Conservation (phyloP, 2,329 filamentous ascomycete genomes). For the Cadophora malorum region DNA sequence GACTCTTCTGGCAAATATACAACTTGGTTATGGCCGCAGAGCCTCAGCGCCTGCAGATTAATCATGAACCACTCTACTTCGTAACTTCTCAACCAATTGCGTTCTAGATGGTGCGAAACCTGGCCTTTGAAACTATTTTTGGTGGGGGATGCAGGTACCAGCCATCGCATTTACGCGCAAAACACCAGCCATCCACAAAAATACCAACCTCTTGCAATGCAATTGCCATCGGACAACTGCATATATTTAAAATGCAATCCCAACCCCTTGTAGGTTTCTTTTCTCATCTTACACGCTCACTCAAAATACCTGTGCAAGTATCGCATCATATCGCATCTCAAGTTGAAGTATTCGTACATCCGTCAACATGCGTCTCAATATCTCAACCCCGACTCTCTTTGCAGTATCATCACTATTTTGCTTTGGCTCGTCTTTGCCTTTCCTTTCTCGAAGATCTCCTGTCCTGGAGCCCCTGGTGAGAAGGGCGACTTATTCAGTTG, state of each 20-base stretch:
- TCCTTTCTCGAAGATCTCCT: constrained; percentile 30
- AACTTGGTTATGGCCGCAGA: background rate
- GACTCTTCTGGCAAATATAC: background rate
- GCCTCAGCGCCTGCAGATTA: background rate
- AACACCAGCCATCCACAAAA: constrained; percentile 37
- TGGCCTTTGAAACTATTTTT: constrained; percentile 15
- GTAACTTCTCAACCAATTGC: background rate
- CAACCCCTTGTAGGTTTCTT: constrained; percentile 28
- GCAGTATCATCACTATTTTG: constrained; percentile 39
- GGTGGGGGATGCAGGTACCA: constrained; percentile 26
- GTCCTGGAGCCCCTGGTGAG: constrained; percentile 29
- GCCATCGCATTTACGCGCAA: constrained; percentile 33
- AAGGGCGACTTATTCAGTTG: constrained; percentile 45
- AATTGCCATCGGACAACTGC: constrained; percentile 27
- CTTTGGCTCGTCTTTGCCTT: constrained; percentile 38
- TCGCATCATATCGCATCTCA: constrained; percentile 22
- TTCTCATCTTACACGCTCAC: constrained; percentile 29
- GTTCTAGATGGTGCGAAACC: constrained; percentile 6
- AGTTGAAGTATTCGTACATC: constrained; percentile 15
- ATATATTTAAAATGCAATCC: constrained; percentile 35
- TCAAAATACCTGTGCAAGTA: constrained; percentile 25
- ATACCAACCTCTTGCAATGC: constrained; percentile 39
- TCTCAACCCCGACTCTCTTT: constrained; percentile 37
- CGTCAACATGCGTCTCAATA: constrained; percentile 40
- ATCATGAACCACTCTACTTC: background rate